A percentile compares a stretch with the other conserved stretches of the same genome.
Evolutionary conservation across 2,329 filamentous ascomycete species (phyloP).

Genomic region (Exophiala calicioides): DNA sequence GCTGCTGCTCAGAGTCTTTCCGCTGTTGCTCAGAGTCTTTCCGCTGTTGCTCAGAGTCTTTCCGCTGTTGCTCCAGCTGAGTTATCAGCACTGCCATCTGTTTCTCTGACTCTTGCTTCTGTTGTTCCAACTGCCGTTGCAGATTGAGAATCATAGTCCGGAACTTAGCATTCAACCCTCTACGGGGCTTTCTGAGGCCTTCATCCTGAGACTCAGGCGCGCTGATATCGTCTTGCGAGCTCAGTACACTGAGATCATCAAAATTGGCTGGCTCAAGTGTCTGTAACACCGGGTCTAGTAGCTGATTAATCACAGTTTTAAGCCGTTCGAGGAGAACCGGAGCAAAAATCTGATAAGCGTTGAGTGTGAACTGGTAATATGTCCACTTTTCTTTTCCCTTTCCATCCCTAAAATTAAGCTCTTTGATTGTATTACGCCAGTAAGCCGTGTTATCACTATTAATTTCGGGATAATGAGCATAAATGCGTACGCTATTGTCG

Average conservation of each 20-base stretch:
- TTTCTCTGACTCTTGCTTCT: no score
- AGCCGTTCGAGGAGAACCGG: slow-evolving; percentile 11
- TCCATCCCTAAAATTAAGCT: slow-evolving; percentile 35
- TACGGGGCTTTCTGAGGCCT: slow-evolving; percentile 3
- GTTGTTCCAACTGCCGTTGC: no score
- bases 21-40: slow-evolving; percentile 6
- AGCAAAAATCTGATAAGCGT: slow-evolving; percentile 37
- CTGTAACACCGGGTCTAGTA: slow-evolving; percentile 6
- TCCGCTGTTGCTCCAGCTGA: slow-evolving; percentile 13
- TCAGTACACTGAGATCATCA: slow-evolving; percentile 14
- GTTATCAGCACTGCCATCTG: no score
- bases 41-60: slow-evolving; percentile 15
- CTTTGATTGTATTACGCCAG: slow-evolving; percentile 36
- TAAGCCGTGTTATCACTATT: slow-evolving; percentile 9
- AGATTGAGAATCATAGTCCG: slow-evolving; percentile 14
- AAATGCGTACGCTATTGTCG: slow-evolving; percentile 12
- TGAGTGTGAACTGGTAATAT: slow-evolving; percentile 39
- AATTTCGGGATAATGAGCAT: slow-evolving; percentile 20
- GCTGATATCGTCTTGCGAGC: slow-evolving; percentile 17
- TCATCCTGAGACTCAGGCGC: slow-evolving; percentile 16
- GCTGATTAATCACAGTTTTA: slow-evolving; percentile 11
- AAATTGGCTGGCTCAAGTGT: slow-evolving; percentile 5
- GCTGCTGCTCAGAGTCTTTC: slow-evolving; percentile 11
- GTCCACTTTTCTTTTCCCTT: slow-evolving; percentile 40
- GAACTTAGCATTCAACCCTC: slow-evolving; percentile 14